Evolutionary conservation across 2,329 filamentous ascomycete species (phyloP).

Genomic region (Talaromyces sp.): DNA sequence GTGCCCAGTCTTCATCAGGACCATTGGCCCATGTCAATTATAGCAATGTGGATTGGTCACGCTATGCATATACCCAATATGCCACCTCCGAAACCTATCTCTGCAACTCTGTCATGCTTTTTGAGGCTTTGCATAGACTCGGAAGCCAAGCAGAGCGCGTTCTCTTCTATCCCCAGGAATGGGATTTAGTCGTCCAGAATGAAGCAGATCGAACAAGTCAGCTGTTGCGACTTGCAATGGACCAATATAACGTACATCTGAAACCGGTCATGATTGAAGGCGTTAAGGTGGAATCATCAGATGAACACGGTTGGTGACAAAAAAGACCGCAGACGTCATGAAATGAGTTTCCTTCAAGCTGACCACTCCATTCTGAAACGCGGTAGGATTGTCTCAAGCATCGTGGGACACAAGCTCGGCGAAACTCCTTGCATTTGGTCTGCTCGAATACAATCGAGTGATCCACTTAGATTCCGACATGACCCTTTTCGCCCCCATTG

Average conservation of each 20-base stretch:
- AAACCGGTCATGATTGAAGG: slow-evolving; percentile 49
- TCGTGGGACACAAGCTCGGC: slow-evolving; percentile 68
- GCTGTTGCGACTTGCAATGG: slow-evolving; percentile 52
- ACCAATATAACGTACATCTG: slow-evolving; percentile 54
- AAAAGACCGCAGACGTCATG: not conserved
- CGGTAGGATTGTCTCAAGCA: slow-evolving; percentile 32
- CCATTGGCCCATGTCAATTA: slow-evolving; percentile 33
- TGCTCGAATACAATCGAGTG: slow-evolving; percentile 63
- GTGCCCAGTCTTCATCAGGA: slow-evolving; percentile 15
- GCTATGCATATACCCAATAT: slow-evolving; percentile 48
- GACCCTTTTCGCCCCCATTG: slow-evolving; percentile 64
- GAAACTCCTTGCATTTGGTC: slow-evolving; percentile 70
- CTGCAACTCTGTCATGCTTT: slow-evolving; percentile 48
- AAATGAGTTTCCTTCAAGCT: not conserved
- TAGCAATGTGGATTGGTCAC: slow-evolving; percentile 44
- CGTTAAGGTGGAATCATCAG: slow-evolving; percentile 21
- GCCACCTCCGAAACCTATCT: slow-evolving; percentile 45
- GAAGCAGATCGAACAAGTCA: slow-evolving; percentile 43
- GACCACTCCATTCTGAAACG: not conserved
- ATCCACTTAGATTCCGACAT: slow-evolving; percentile 66
- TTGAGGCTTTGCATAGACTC: slow-evolving; percentile 42
- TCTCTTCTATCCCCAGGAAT: slow-evolving; percentile 46
- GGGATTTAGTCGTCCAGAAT: slow-evolving; percentile 38
- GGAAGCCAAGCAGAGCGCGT: slow-evolving; percentile 45
- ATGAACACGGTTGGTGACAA: slow-evolving; percentile 25